Base-by-base conservation (phyloP, 2,329 filamentous ascomycete species). In the Aquanectria penicillioides region DNA sequence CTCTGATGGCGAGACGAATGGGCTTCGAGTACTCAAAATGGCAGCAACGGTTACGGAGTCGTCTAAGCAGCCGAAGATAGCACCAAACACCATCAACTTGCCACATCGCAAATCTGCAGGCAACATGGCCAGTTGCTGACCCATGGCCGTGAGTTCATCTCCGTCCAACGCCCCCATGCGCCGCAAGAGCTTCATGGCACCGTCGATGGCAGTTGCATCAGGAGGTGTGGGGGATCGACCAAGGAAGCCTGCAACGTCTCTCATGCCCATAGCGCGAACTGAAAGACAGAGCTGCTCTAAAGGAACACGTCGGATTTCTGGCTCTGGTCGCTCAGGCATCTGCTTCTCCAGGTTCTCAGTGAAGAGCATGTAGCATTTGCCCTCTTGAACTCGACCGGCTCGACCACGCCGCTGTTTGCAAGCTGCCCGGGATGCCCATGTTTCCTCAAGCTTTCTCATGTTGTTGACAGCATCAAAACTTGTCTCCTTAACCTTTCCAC, bases 41-140 rank as follows among this genome's bases (percentile, higher is more conserved):
- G 94, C 90, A 2, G 95, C 92, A 62, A 98, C 94, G 3, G 91
- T 93, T 53, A 98, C 84, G 65, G 90, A 93, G 49, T 94, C 88
- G 69, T 97, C 93, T 6, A 98, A 83, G 71, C 94, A 98, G 28
- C 92, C 92, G 71, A 99, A 98, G 57, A 96, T 93, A 13, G 93
- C 90, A 6, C 95, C 95, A 71, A 96, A 97, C 4, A 99, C 92
- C 84, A 99, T 93, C 28, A 99, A 83, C 76, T 99, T 99, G 40
- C 92, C 93, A 73, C 93, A 96, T 23, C 94, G 88, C 43, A 99
- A 83, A 71, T 99, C 95, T 1, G 94, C 92, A 2, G 95, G 95
- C 47, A 99, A 93, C 87, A 96, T 92, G 15, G 94, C 91, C n/a
- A 99, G 82, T 77, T 98, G 95, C 50, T 91, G 89, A 33, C 95